These are phyloP conservation scores for Kluyveromyces wickerhamii DNA, from an alignment of 805 yeast species.

Conservation along the genomic window DNA sequence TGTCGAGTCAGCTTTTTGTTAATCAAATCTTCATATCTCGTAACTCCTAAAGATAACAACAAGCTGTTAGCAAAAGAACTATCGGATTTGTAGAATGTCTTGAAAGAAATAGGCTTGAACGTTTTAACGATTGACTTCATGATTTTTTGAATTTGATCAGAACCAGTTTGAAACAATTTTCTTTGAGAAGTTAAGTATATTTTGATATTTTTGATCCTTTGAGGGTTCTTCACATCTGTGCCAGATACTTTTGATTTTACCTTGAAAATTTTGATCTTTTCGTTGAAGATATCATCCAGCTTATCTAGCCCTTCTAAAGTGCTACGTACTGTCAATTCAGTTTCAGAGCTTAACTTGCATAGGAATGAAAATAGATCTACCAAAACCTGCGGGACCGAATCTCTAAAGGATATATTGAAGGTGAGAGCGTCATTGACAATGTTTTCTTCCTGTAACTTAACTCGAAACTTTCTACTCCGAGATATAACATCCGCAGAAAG, in stretches of 20 bases:
- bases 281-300: constrained; percentile 41
- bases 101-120: constrained; percentile 40
- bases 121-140: constrained; percentile 41
- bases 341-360: constrained; percentile 44
- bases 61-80: constrained; percentile 45
- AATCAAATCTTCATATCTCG: constrained; percentile 44
- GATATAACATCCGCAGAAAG: constrained; percentile 30
- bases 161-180: constrained; percentile 35
- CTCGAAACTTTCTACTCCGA: constrained; percentile 31
- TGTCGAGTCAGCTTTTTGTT: constrained; percentile 46
- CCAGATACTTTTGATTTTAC: constrained; percentile 21
- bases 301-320: constrained; percentile 54
- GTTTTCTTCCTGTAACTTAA: constrained; percentile 34
- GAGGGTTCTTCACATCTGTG: constrained; percentile 18
- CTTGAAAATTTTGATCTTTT: constrained; percentile 40
- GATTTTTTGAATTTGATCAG: constrained; percentile 30
- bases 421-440: constrained; percentile 34
- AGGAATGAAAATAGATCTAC: constrained; percentile 47
- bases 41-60: constrained; percentile 47
- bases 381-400: constrained; percentile 38
- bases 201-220: constrained; percentile 31
- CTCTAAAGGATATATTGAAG: constrained; percentile 30
- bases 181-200: constrained; percentile 44
- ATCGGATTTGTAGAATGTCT: constrained; percentile 50
- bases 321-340: constrained; percentile 42